Conservation (phyloP, 495 filamentous ascomycete genomes). For the Aspergillus campestris region DNA sequence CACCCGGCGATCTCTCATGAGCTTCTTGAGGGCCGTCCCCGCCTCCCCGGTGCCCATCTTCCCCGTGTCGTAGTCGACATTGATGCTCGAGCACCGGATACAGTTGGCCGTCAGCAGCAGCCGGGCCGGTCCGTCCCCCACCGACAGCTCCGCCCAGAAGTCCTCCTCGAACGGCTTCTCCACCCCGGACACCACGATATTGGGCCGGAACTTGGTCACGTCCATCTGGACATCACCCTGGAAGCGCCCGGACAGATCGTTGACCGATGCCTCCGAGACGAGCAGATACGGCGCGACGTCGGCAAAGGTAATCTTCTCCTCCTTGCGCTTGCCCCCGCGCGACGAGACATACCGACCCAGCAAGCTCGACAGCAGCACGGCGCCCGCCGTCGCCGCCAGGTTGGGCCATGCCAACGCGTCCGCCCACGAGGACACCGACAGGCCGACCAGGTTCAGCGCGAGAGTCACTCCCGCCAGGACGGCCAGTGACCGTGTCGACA, state of each 20-base stretch:
- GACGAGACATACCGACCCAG: background rate
- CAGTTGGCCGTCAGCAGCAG: slow-evolving; percentile 71
- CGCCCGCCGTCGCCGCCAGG: background rate
- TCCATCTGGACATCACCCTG: slow-evolving; percentile 50
- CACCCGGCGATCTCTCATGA: slow-evolving; percentile 71
- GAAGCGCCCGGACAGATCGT: slow-evolving; percentile 54
- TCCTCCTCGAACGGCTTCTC: slow-evolving; percentile 69
- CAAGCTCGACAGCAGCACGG: background rate
- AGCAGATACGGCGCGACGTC: slow-evolving; percentile 75
- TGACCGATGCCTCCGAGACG: slow-evolving; percentile 59
- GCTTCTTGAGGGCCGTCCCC: slow-evolving; percentile 64
- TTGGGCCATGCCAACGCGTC: background rate
- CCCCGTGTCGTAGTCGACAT: slow-evolving; percentile 76
- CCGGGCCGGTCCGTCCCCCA: slow-evolving; percentile 25
- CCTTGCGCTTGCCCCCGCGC: slow-evolving; percentile 2
- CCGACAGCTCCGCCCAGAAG: slow-evolving; percentile 63
- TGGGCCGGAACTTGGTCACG: slow-evolving; percentile 76
- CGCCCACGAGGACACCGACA: background rate
- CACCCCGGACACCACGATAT: slow-evolving; percentile 64
- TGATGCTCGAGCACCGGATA: slow-evolving; percentile 66
- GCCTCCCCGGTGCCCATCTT: slow-evolving; percentile 51
- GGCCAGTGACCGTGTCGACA: slow-evolving; percentile 1
- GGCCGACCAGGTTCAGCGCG: slow-evolving; percentile 2
- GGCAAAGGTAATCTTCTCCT: slow-evolving; percentile 59
- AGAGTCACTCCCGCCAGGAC: slow-evolving; percentile 3